Evolutionary conservation across 768 basidiomycete genomes (phyloP), one percentile per base, ranked within the genome.

Genomic region (Cyathus striatus): DNA sequence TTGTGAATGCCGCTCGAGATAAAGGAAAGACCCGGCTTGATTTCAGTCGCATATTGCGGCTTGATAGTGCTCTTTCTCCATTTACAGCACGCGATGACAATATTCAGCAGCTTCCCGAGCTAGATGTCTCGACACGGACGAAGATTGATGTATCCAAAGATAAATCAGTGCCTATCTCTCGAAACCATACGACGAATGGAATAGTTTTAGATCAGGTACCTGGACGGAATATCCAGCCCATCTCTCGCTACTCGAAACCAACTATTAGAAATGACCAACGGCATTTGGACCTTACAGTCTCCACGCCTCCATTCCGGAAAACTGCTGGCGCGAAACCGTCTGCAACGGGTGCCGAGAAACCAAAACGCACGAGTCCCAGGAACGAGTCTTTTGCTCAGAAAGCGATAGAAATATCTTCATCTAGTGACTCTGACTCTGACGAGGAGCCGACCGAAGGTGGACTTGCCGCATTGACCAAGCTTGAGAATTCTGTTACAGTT

Each of bases 11-110:
- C 51, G 76, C 78, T n/a, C 73, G 76, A 27, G 68, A 63, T 27
- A 57, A 67, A 20, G 59, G 61, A 18, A 76, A 69, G 52, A 86
- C 76, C 34, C 75, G 79, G 16, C 66, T 79, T 16, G 73, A 83
- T 53, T 57, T 72, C 6, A 64, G 73, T 24, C 79, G 86, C 35
- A 60, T 93, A 40, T 63, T 75, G 12, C 69, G 79, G 40, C 69
- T 96, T 18, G 81, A 86, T 42, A 79, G 80, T 34, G 69, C 81
- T 5, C 65, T 96, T 5, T 68, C 73, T 2, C 63, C 70, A 2
- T 93, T 90, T 41, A 72, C 74, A 22, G 73, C 75, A 25, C 77
- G 77, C 17, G 75, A 79, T 6, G 78, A 82, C 20, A 79, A 82
- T 21, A 66, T 86, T 22, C 66, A 82, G 48, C 69, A 80, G 43